These are phyloP conservation scores for Alternaria ethzedia DNA, from an alignment of 2,329 filamentous ascomycete genomes.

Conservation along the genomic window DNA sequence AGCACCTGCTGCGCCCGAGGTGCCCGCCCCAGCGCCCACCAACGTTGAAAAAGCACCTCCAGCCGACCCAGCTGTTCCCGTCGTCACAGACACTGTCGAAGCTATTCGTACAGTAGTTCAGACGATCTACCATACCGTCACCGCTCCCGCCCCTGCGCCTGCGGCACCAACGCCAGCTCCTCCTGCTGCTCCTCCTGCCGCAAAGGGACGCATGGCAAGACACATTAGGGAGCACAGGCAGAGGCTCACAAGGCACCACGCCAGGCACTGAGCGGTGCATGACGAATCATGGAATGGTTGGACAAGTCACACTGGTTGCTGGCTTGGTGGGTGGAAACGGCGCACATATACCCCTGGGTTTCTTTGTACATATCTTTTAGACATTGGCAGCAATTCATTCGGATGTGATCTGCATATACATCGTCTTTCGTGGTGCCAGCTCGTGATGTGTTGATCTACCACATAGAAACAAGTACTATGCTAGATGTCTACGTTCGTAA, in stretches of 20 bases:
- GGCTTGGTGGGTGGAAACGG: constrained; percentile 1
- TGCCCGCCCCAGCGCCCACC: constrained; percentile 7
- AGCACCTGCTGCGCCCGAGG: constrained; percentile 3
- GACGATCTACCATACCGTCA: constrained; percentile 23
- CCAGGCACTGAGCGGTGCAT: not conserved
- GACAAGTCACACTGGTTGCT: constrained; percentile 10
- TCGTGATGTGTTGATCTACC: not conserved
- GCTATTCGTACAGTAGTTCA: constrained; percentile 20
- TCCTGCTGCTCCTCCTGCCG: constrained; percentile 9
- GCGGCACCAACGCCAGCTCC: constrained; percentile 17
- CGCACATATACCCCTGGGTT: constrained; percentile 17
- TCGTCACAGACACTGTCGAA: constrained; percentile 2
- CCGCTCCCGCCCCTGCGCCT: constrained; percentile 5
- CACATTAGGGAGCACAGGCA: constrained; percentile 24
- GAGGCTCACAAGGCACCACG: constrained; percentile 22
- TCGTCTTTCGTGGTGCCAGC: not conserved
- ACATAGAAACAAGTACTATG: not conserved
- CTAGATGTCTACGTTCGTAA: not conserved
- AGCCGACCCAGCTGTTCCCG: constrained; percentile 7
- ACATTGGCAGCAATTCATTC: not conserved
- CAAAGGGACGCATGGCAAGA: constrained; percentile 19
- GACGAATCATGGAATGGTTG: not conserved
- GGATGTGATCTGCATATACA: not conserved
- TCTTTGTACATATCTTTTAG: constrained; percentile 18
- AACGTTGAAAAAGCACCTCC: not conserved